A percentile compares a stretch with the other conserved stretches of the same genome.
phyloP scores from a whole-genome alignment of 2,329 filamentous ascomycete species.

The Beauveria medogensis region DNA sequence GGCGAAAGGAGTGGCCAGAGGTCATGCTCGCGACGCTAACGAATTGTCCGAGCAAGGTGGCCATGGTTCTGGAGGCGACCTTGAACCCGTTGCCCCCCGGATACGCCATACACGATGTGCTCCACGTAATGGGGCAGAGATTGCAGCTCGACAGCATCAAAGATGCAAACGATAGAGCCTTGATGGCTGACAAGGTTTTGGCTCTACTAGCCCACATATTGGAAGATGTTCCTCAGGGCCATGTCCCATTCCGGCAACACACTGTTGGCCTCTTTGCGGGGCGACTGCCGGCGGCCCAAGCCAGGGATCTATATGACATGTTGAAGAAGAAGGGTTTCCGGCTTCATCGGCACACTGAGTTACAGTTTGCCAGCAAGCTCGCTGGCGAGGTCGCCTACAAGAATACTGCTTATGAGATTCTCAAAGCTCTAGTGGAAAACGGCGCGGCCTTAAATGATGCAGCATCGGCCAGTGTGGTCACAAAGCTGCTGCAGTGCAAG shows the following conservation, averaged over 20 bases:
- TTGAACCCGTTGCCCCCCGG: conserved; percentile 27
- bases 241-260: conserved; percentile 30
- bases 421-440: conserved; percentile 26
- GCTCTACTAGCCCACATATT: conserved; percentile 22
- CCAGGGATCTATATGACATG: conserved; percentile 27
- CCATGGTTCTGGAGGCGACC: conserved; percentile 29
- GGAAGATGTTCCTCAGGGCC: conserved; percentile 19
- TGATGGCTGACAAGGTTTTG: conserved; percentile 23
- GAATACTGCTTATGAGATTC: conserved; percentile 34
- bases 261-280: conserved; percentile 27
- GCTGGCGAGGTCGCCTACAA: conserved; percentile 33
- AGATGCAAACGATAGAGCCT: conserved; percentile 15
- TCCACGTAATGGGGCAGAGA: conserved; percentile 23
- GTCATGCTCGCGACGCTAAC: conserved; percentile 30
- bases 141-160: conserved; percentile 15
- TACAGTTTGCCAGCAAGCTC: conserved; percentile 41
- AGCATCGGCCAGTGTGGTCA: conserved; percentile 46
- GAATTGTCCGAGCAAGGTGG: conserved; percentile 23
- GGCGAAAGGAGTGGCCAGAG: conserved; percentile 23
- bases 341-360: conserved; percentile 34
- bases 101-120: conserved; percentile 30
- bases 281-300: conserved; percentile 23
- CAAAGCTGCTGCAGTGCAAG: conserved; percentile 43
- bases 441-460: conserved; percentile 38
- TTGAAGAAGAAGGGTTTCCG: conserved; percentile 22